Evolutionary conservation across 208 protist species (phyloP).

Genomic region (Leishmania braziliensis): DNA sequence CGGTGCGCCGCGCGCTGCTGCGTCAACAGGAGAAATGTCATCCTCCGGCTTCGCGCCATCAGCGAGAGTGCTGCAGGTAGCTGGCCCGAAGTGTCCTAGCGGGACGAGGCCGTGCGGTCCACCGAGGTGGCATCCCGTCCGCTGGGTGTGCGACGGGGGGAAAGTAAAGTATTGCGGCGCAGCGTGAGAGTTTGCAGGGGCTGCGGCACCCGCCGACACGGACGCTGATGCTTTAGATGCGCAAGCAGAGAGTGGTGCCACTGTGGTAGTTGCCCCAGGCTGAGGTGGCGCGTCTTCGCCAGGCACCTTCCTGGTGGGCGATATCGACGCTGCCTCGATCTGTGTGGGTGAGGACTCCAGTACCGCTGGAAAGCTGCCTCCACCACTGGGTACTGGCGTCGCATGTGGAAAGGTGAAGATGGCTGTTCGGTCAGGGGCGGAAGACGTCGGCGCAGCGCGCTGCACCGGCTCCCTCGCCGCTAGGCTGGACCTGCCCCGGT

Average conservation of each 20-base stretch:
- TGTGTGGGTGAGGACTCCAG: neutral
- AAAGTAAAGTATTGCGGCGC: neutral
- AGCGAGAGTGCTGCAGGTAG: neutral
- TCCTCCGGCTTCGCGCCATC: neutral
- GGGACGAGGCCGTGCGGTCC: neutral
- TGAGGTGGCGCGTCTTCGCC: neutral
- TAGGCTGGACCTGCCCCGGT: neutral
- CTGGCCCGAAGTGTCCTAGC: no score
- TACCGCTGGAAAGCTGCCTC: neutral
- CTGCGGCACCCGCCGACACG: neutral
- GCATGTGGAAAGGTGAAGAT: neutral
- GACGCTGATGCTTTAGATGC: neutral
- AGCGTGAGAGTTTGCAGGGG: neutral
- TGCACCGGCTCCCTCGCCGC: neutral
- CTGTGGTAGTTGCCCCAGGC: neutral
- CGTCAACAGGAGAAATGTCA: neutral
- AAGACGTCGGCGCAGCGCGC: neutral
- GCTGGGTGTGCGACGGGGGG: slow-evolving; percentile 3
- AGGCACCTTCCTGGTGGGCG: neutral
- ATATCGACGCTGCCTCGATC: neutral
- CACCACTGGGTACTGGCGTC: neutral
- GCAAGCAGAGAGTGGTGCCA: neutral
- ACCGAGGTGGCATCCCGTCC: neutral
- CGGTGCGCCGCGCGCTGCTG: no score
- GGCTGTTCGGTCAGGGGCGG: neutral